Base-by-base conservation (phyloP, 306 rosid genomes). In the Lathyrus oleraceus region DNA sequence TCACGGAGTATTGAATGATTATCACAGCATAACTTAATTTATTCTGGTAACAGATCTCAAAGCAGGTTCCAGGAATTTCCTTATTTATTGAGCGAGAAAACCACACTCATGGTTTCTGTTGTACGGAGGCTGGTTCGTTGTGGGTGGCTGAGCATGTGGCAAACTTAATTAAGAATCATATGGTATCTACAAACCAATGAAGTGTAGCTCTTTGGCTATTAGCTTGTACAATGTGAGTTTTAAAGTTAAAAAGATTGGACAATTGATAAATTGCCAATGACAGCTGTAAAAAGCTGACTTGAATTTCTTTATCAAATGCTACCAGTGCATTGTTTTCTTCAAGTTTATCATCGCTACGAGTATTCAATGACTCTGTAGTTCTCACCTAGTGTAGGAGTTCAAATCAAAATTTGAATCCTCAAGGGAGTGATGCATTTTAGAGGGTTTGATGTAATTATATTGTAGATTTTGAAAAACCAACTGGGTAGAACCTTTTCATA, bases 131-230 rank as follows among this genome's bases (percentile, higher is more conserved):
- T 45, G 99, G 92, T 28, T 88, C 99, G 12, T 44, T 83, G 10
- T 88, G 96, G 89, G 96, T 88, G 80, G 99, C 97, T 47, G 80
- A 82, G 78, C 78, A 88, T 71, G 92, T 91, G 42, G 88, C 92
- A 59, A 65, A 78, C 81, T 87, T 89, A 63, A 83, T 88, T 78
- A 81, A 87, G 79, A 81, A 80, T 69, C 85, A 65, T 62, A 70
- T 49, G 23, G 66, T 82, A 19, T 47, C 30, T 71, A 53, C 80
- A 70, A 56, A 39, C 51, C 72, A 74, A 61, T 83, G 51, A 85
- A 72, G 74, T 67, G 61, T 35, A 59, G 57, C 65, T 76, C 47
- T 30, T 61, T 67, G 54, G 72, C 82, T 57, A 13, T 11, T 65
- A 25, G 44, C 75, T 76, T 67, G n/a, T 69, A 71, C 57, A 40